Base-by-base conservation (phyloP, 23 red algal genomes). In the Cyanidiococcus yangmingshanensis region DNA sequence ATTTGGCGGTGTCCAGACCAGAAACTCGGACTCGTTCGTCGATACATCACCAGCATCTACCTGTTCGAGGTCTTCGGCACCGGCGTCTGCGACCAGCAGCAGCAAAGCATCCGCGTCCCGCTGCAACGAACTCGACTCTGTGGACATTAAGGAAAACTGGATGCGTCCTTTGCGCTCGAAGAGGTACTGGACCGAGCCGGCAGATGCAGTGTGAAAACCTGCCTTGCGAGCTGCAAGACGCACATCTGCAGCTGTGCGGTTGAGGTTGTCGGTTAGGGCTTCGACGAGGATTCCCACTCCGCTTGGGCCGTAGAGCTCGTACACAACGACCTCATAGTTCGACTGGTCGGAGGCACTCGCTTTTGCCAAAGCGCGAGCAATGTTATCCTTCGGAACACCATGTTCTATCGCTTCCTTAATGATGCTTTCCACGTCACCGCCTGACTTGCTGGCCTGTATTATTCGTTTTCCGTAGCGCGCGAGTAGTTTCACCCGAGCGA, bases 161-260 rank as follows among this genome's bases (percentile, higher is more conserved):
- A 54, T 54, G 45, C 45, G 21, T 15, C 45, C 45, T 54, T 54
- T 54, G 7, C 45, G 45, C 21, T 54, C 45, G 21, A 54, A 54
- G 21, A 54, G 45, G 21, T 54, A 21, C 21, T 54, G 45, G 21
- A 54, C 45, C 45, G 45, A 7, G 21, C 45, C 45, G 21, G 45
- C 45, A 7, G 45, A 54, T 7, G 45, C 45, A 7, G 21, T 54
- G 12, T 54, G 45, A 54, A 54, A 21, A 54, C 45, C 45, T 54
- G 45, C 45, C 45, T 54, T 54, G 45, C 45, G 45, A 7, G 45
- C 45, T 15, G 21, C 45, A 21, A 54, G 76, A 40, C 76, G 76
- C 29, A 78, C 76, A 40, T 78, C 50, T 39, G 76, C 76, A 0
- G 76, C 76, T 39, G 76, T 78, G 26, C 76, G 76, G 37, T 78